Evolutionary conservation across 805 yeast species (phyloP), one percentile per base, ranked within the genome.

Genomic region (Ogataea nitratoaversa): DNA sequence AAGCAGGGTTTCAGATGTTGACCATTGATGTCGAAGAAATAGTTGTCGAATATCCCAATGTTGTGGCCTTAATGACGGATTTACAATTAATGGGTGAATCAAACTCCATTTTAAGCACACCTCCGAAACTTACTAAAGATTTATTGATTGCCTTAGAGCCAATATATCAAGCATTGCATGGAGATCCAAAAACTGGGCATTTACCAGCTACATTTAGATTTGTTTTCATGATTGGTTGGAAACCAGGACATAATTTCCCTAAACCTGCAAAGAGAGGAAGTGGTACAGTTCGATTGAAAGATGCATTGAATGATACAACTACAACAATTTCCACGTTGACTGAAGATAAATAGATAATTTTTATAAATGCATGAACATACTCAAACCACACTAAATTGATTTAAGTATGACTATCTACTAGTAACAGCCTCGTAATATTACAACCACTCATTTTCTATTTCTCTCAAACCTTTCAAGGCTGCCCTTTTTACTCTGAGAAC

Each of bases 141-240:
- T 70, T 84, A 14, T 60, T 86, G 18, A 60, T 80, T n/a, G 87
- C 93, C 0, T 81, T 91, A 0, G 82, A 82, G 44, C 82, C 85
- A 19, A 84, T 87, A 27, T 87, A 87, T 59, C 70, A 70, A 47
- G 66, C 76, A 5, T 65, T 87, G 57, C 91, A 87, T 57, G 89
- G 88, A 2, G 85, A 76, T 43, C 65, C 62, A 2, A 48, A 65
- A 13, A 76, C 67, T 49, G 52, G 62, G 1, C 65, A 78, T 0
- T 57, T 86, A n/a, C 95, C 95, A 1, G 89, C 87, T 8, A 86
- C 95, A 0, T 87, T 76, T 62, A 67, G 87, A 44, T 76, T 87
- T 39, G 76, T 86, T 19, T 83, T 82, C 57, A 82, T 86, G 88
- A 84, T 87, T 56, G 95, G 95, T 3, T 87, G 95, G 95, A 87